Conservation (phyloP, 192 early-diverging fungal species). For the Neocallimastix lanati region DNA sequence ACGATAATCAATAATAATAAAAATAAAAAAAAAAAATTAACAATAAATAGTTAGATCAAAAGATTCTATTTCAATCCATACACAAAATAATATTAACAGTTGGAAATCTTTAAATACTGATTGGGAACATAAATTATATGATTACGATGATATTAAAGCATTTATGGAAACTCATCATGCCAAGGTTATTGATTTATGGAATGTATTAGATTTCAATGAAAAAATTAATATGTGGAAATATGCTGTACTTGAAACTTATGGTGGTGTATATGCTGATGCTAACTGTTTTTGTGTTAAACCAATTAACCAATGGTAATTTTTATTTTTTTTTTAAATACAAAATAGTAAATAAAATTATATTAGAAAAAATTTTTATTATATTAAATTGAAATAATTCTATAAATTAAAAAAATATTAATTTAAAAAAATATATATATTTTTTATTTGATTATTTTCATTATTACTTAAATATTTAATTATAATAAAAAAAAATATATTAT, state of each 20-base stretch:
- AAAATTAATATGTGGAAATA: not conserved
- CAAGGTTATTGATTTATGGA: not conserved
- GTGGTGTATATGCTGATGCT: not conserved
- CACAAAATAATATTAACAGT: not conserved
- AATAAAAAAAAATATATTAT: no score
- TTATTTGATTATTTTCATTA: no score
- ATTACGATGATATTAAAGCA: not conserved
- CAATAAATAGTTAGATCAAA: not conserved
- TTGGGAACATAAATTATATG: not conserved
- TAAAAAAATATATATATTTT: no score
- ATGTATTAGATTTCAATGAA: not conserved
- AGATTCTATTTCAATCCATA: not conserved
- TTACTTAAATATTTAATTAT: no score
- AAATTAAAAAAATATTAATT: no score
- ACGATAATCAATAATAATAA: no score
- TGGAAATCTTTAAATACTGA: not conserved
- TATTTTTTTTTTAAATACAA: no score
- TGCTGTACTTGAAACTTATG: not conserved
- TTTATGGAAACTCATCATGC: not conserved
- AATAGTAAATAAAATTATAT: no score
- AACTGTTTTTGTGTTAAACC: not conserved
- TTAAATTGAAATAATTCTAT: no score
- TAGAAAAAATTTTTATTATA: no score
- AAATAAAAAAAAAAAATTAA: no score
- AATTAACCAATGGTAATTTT: not conserved